Evolutionary conservation across 2,329 filamentous ascomycete genomes (phyloP).

Genomic region (Fusarium odoratissimum): DNA sequence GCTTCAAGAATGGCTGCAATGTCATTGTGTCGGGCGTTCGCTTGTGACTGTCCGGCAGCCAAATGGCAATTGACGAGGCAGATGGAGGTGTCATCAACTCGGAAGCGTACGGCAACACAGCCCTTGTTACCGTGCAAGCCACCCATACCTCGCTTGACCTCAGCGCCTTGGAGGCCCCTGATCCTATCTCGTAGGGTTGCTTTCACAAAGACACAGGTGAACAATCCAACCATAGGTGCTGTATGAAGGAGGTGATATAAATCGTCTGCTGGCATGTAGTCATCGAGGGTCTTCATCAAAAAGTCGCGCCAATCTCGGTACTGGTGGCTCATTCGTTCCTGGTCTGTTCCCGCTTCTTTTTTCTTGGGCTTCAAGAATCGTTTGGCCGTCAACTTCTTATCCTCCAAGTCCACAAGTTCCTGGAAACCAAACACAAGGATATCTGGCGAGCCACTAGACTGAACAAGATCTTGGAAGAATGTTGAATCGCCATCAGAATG

Average conservation of each 20-base stretch:
- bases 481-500: constrained; percentile 75
- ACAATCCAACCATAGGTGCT: constrained; percentile 87
- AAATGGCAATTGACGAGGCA: constrained; percentile 99
- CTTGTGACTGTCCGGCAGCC: constrained; percentile 91
- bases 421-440: constrained; percentile 97
- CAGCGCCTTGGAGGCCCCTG: constrained; percentile 79
- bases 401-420: constrained; percentile 96
- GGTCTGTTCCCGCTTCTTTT: constrained; percentile 80
- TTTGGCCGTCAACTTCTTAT: constrained; percentile 98
- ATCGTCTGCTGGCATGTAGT: constrained; percentile 80
- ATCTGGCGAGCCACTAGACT: constrained; percentile 82
- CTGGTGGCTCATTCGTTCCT: constrained; percentile 95
- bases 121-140: constrained; percentile 97
- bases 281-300: constrained; percentile 82
- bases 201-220: constrained; percentile 96
- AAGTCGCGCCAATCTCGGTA: constrained; percentile 98
- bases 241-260: constrained; percentile 89
- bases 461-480: constrained; percentile 85
- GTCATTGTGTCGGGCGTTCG: constrained; percentile 91
- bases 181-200: constrained; percentile 80
- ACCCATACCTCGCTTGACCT: constrained; percentile 96
- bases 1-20: constrained; percentile 89
- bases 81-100: constrained; percentile 91
- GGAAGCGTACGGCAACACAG: constrained; percentile 89
- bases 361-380: constrained; percentile 93